Conservation (phyloP, 805 yeast species). For the Yarrowia deformans region DNA sequence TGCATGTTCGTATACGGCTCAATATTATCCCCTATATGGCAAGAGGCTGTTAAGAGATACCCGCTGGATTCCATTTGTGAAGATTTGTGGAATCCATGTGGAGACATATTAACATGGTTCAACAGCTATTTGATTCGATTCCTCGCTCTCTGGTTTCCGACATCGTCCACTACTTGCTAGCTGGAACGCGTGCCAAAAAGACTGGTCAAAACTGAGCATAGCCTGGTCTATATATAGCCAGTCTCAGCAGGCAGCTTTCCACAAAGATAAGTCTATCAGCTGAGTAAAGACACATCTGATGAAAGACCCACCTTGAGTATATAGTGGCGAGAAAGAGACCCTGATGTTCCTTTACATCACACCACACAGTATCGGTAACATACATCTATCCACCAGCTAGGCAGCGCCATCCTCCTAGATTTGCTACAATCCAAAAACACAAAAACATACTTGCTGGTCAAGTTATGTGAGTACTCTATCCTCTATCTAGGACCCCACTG, state of each 20-base stretch:
- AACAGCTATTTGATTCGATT: too few species aligned
- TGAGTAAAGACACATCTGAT: conserved; percentile 2
- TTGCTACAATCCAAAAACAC: not conserved
- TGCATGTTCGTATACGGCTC: not conserved
- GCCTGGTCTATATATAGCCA: not conserved
- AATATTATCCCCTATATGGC: too few species aligned
- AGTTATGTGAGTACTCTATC: conserved; percentile 7
- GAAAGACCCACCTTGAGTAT: not conserved
- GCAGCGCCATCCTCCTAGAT: conserved; percentile 23
- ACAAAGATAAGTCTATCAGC: not conserved
- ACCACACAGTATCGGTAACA: conserved; percentile 1
- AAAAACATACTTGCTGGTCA: conserved; percentile 18
- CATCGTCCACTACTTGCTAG: too few species aligned
- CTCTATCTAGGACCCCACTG: too few species aligned
- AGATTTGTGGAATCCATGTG: too few species aligned
- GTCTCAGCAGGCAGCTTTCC: too few species aligned
- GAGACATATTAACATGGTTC: too few species aligned
- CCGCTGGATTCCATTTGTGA: too few species aligned
- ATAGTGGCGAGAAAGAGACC: not conserved
- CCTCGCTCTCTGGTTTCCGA: too few species aligned
- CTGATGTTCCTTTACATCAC: not conserved
- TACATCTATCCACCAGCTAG: not conserved
- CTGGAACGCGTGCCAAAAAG: not conserved
- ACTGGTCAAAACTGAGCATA: not conserved
- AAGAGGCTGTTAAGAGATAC: too few species aligned